These are phyloP conservation scores for Akanthomyces lecanii DNA, from an alignment of 2,329 filamentous ascomycete species.

Conservation along the genomic window DNA sequence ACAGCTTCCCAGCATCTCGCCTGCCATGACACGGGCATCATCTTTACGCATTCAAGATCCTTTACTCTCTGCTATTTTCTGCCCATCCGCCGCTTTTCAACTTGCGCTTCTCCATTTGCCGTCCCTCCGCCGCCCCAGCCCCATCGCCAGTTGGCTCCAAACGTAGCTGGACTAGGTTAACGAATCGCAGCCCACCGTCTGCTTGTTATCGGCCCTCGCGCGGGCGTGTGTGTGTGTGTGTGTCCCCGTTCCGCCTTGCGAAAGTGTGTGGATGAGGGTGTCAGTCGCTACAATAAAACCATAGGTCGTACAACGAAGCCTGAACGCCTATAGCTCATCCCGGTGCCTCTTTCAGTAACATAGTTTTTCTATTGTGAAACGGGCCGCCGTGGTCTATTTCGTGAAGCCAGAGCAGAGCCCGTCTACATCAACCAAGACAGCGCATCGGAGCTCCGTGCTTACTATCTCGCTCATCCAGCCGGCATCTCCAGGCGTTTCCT, in stretches of 20 bases:
- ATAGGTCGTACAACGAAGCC: not conserved
- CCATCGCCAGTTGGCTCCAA: not conserved
- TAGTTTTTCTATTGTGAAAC: not conserved
- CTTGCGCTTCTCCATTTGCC: not conserved
- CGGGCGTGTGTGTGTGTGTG: not conserved
- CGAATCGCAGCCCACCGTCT: conserved; percentile 1
- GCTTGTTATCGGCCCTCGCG: conserved; percentile 7
- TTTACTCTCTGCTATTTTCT: no score
- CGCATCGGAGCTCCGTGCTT: no score
- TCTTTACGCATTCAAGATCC: no score
- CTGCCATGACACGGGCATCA: no score
- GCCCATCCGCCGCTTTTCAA: not conserved
- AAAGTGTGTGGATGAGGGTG: not conserved
- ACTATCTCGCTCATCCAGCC: not conserved
- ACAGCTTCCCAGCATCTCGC: no score
- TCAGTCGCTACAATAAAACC: not conserved
- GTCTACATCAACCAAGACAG: no score
- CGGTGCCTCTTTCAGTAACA: not conserved
- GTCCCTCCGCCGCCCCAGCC: not conserved
- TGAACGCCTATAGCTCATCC: not conserved
- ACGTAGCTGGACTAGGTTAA: not conserved
- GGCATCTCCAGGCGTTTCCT: not conserved
- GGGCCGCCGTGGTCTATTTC: not conserved
- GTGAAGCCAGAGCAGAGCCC: not conserved
- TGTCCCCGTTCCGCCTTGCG: not conserved